Percentiles rank a stretch among this genome's conserved stretches.
Evolutionary conservation across 78 protist species (phyloP).

Genomic region (Polysphondylium violaceum): DNA sequence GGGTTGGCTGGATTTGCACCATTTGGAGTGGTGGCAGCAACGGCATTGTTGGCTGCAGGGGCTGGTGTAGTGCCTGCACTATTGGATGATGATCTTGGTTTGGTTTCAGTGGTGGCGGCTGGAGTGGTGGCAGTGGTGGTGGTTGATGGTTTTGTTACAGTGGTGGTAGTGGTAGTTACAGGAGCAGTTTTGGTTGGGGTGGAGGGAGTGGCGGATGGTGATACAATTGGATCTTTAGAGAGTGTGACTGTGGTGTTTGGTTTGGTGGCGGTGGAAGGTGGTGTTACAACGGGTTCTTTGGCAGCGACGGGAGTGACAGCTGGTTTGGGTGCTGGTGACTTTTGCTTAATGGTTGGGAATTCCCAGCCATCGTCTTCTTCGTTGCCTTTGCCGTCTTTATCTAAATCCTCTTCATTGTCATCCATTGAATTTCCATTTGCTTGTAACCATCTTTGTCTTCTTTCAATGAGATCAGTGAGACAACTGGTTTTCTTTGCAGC

Average conservation of each 20-base stretch:
- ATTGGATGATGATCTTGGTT: background rate
- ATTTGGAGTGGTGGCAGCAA: background rate
- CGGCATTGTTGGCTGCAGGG: background rate
- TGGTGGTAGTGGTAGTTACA: slow-evolving; percentile 27
- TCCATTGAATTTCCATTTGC: slow-evolving; percentile 5
- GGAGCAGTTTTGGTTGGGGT: slow-evolving; percentile 35
- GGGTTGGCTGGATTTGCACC: slow-evolving; percentile 20
- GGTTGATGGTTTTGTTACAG: slow-evolving; percentile 11
- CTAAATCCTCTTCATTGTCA: slow-evolving; percentile 71
- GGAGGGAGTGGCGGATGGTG: background rate
- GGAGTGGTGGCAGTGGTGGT: background rate
- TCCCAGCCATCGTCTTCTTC: slow-evolving; percentile 86
- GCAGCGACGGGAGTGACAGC: background rate
- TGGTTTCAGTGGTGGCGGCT: slow-evolving; percentile 10
- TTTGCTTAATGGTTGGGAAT: slow-evolving; percentile 74
- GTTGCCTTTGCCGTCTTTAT: slow-evolving; percentile 10
- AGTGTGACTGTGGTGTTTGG: slow-evolving; percentile 20
- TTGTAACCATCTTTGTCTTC: slow-evolving; percentile 74
- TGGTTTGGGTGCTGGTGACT: background rate
- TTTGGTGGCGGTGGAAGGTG: background rate
- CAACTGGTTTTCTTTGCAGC: slow-evolving; percentile 80
- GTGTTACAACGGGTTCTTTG: background rate
- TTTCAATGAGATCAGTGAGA: slow-evolving; percentile 89
- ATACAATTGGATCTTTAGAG: background rate
- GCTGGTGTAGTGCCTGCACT: background rate